Conservation (phyloP, 192 early-diverging fungal genomes). For the Coemansia reversa region DNA sequence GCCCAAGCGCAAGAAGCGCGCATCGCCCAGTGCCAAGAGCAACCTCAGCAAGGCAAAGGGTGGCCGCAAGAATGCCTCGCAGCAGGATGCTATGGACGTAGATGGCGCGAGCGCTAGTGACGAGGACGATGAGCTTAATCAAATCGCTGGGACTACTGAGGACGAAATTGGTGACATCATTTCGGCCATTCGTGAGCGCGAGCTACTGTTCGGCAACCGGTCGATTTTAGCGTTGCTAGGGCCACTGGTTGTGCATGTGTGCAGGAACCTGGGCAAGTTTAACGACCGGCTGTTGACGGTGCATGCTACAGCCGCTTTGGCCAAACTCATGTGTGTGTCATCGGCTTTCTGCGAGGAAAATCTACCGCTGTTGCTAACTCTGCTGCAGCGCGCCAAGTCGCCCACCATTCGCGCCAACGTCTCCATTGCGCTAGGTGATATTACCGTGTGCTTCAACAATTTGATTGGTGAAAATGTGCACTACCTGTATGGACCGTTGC, state of each 20-base stretch:
- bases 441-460: constrained; percentile 96
- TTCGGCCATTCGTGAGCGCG: constrained; percentile 81
- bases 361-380: constrained; percentile 85
- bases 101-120: constrained; percentile 27
- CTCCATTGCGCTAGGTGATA: constrained; percentile 96
- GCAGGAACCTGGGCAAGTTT: constrained; percentile 77
- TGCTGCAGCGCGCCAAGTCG: constrained; percentile 80
- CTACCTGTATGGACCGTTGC: constrained; percentile 90
- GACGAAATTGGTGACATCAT: constrained; percentile 95
- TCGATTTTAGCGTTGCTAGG: constrained; percentile 81
- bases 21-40: constrained; percentile 24
- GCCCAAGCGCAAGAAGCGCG: constrained; percentile 45
- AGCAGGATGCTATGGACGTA: constrained; percentile 8
- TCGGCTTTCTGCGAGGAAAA: constrained; percentile 92
- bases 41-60: constrained; percentile 31
- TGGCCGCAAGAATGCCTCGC: constrained; percentile 11
- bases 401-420: constrained; percentile 91
- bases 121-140: constrained; percentile 86
- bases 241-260: constrained; percentile 78
- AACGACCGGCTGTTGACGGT: constrained; percentile 83
- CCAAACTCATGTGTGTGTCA: constrained; percentile 97
- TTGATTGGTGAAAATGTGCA: constrained; percentile 95
- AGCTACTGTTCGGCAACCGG: constrained; percentile 77
- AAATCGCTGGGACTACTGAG: constrained; percentile 87
- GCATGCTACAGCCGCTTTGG: constrained; percentile 80